A percentile compares a stretch with the other conserved stretches of the same genome.
Evolutionary conservation across 352 stramenopile genomes (phyloP).

Genomic region (Phytopythium montanum): DNA sequence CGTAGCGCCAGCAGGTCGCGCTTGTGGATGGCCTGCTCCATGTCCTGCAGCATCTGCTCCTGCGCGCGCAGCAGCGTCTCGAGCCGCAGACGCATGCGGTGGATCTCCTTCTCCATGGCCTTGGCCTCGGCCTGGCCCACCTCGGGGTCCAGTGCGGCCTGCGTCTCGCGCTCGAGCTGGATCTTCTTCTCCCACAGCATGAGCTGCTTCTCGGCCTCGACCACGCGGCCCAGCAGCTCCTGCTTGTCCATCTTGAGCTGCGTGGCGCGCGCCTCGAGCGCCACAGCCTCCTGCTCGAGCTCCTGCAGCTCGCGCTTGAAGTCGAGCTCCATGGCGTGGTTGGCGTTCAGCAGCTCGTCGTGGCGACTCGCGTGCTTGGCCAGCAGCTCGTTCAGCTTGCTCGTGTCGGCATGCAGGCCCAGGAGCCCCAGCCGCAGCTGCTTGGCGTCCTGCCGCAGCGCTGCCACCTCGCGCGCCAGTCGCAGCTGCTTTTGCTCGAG

Average conservation of each 20-base stretch:
- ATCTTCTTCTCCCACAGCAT: constrained; percentile 97
- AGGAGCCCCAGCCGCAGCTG: constrained; percentile 64
- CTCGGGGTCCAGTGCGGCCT: constrained; percentile 90
- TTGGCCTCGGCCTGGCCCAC: constrained; percentile 89
- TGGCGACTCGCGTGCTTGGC: constrained; percentile 78
- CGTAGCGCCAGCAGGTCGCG: constrained; percentile 91
- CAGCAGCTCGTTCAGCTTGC: constrained; percentile 93
- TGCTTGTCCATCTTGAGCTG: constrained; percentile 83
- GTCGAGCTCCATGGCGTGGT: constrained; percentile 87
- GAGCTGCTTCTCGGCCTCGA: constrained; percentile 91
- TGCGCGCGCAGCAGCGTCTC: constrained; percentile 89
- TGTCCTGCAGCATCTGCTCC: constrained; percentile 92
- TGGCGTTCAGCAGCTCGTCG: constrained; percentile 82
- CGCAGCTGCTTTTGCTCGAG: constrained; percentile 89
- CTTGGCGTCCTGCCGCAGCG: constrained; percentile 81
- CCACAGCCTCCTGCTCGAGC: constrained; percentile 75
- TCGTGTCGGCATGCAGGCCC: constrained; percentile 91
- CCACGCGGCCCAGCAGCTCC: constrained; percentile 85
- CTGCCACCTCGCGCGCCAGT: constrained; percentile 80
- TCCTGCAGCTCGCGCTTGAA: constrained; percentile 91
- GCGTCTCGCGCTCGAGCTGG: constrained; percentile 94
- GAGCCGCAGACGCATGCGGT: constrained; percentile 93
- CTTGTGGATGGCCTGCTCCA: constrained; percentile 93
- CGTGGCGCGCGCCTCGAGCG: constrained; percentile 70
- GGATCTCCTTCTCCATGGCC: constrained; percentile 95